These are phyloP conservation scores for Adansonia gregorii DNA, from an alignment of 441 rosid species.

Conservation along the genomic window DNA sequence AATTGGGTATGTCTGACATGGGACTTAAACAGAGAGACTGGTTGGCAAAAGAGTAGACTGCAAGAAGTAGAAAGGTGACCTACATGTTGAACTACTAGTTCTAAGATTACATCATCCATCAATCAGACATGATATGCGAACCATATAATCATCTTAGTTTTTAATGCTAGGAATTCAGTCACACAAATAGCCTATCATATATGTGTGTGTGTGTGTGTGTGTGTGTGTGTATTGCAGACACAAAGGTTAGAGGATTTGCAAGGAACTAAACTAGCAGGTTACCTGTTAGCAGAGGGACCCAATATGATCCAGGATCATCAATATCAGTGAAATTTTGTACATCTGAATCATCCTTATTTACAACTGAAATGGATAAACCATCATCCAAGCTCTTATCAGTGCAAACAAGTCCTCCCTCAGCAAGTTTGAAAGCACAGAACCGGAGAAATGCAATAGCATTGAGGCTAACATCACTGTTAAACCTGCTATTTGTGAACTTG, in stretches of 20 bases:
- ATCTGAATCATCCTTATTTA: conserved; percentile 46
- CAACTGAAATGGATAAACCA: conserved; percentile 43
- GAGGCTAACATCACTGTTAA: conserved; percentile 93
- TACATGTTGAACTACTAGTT: conserved; percentile 14
- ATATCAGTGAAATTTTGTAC: conserved; percentile 44
- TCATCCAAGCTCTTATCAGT: conserved; percentile 53
- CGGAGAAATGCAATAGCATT: conserved; percentile 98
- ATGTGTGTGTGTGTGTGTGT: no score
- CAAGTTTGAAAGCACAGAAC: conserved; percentile 95
- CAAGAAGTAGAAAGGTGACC: not conserved
- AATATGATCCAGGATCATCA: conserved; percentile 85
- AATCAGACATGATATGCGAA: conserved; percentile 7
- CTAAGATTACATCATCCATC: not conserved
- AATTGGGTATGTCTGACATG: not conserved
- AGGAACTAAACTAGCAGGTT: conserved; percentile 27
- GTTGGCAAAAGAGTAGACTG: not conserved
- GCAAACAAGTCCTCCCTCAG: conserved; percentile 89
- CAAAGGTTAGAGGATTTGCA: conserved; percentile 7
- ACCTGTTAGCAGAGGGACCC: conserved; percentile 98
- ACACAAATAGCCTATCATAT: not conserved
- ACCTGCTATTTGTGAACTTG: conserved; percentile 90
- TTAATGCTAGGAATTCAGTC: not conserved
- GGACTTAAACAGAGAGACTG: not conserved
- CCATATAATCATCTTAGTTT: conserved; percentile 12
- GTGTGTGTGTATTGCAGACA: no score